Percentiles rank a stretch among this genome's conserved stretches.
Conservation (phyloP, 2,329 filamentous ascomycete species). For the Phialophora verrucosa region DNA sequence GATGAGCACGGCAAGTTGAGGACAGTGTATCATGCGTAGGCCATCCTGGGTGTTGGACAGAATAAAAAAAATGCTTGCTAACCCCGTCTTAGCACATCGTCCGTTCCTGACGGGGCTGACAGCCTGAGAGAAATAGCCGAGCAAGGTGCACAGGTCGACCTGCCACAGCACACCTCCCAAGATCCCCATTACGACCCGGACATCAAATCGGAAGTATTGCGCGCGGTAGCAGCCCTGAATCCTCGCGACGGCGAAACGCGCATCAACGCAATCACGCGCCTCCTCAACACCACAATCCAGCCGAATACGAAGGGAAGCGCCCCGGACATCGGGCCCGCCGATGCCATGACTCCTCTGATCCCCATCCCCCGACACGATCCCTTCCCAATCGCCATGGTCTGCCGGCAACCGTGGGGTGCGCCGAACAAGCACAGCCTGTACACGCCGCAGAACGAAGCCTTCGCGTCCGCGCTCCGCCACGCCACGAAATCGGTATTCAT, state of each 20-base stretch:
- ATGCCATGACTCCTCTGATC: conserved; percentile 72
- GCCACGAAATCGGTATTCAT: conserved; percentile 72
- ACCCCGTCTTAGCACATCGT: conserved; percentile 18
- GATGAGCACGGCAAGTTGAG: conserved; percentile 30
- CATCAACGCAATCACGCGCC: conserved; percentile 65
- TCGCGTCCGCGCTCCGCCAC: conserved; percentile 71
- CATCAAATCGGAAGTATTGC: conserved; percentile 64
- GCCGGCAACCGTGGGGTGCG: conserved; percentile 69
- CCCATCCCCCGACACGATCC: conserved; percentile 59
- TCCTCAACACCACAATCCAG: conserved; percentile 69
- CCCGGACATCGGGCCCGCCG: conserved; percentile 56
- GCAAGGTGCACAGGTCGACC: conserved; percentile 32
- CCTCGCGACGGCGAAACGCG: conserved; percentile 58
- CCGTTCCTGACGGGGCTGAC: conserved; percentile 24
- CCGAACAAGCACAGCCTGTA: conserved; percentile 65
- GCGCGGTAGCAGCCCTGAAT: conserved; percentile 65
- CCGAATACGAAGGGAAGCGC: conserved; percentile 58
- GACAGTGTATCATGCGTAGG: conserved; percentile 30
- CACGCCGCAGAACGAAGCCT: conserved; percentile 77
- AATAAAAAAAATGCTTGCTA: conserved; percentile 10
- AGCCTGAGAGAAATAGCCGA: conserved; percentile 33
- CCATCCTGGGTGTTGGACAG: background rate
- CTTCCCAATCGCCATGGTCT: conserved; percentile 74
- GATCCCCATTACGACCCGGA: conserved; percentile 69
- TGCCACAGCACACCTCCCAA: conserved; percentile 63